phyloP scores from a whole-genome alignment of 2,329 filamentous ascomycete species.

The Phaeosphaeria sp. region DNA sequence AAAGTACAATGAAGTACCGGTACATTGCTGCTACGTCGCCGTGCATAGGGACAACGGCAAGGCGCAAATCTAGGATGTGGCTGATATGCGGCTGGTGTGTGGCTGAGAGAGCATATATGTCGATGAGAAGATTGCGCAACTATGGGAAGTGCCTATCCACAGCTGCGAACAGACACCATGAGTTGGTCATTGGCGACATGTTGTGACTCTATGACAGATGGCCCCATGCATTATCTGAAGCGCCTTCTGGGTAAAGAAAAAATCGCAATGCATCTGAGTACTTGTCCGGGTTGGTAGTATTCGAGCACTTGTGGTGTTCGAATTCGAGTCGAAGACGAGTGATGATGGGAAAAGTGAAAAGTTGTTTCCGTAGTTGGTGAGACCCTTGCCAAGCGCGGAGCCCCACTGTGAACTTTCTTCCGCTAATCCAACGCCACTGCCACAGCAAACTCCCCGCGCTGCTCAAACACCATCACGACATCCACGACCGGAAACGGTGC shows the following conservation, averaged over 20 bases:
- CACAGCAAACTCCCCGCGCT: conserved; percentile 26
- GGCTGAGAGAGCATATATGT: neutral
- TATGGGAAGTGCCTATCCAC: no score
- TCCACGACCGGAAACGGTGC: conserved; percentile 34
- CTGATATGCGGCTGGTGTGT: neutral
- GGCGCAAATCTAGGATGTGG: neutral
- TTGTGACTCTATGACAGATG: no score
- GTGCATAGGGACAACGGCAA: neutral
- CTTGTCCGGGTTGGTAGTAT: neutral
- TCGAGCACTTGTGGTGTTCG: neutral
- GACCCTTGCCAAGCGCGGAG: neutral
- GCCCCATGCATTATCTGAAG: neutral
- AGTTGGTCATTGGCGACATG: no score
- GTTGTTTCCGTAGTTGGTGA: neutral
- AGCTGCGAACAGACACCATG: no score
- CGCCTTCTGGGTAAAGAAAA: no score
- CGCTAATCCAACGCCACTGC: neutral
- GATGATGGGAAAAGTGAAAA: neutral
- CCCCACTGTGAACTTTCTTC: neutral
- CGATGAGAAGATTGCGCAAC: neutral
- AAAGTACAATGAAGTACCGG: conserved; percentile 13
- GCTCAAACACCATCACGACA: neutral
- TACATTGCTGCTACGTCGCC: conserved; percentile 5
- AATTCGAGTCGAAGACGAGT: neutral
- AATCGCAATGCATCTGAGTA: no score